phyloP scores from a whole-genome alignment of 116 monocot genomes.

The Papilionanthe hybrid region DNA sequence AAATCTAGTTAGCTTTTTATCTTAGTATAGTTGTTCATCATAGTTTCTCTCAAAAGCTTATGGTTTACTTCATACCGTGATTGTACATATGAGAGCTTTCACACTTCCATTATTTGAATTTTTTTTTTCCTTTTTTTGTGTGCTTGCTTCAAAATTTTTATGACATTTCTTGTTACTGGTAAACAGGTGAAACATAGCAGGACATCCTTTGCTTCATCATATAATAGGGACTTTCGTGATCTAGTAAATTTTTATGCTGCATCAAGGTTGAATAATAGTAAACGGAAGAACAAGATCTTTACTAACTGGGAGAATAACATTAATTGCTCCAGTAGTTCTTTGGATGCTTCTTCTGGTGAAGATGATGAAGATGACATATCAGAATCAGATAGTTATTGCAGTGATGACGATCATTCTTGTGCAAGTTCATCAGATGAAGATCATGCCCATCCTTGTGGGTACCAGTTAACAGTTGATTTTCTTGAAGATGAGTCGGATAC shows the following conservation, averaged over 20 bases:
- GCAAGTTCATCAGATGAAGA: constrained; percentile 13
- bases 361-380: constrained; percentile 6
- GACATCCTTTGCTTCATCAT: constrained; percentile 57
- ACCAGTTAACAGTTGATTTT: constrained; percentile 46
- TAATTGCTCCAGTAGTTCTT: constrained; percentile 18
- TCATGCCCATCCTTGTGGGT: constrained; percentile 13
- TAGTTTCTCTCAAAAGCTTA: not conserved
- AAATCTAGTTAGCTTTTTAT: not conserved
- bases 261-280: constrained; percentile 19
- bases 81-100: not conserved
- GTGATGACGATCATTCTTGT: constrained; percentile 16
- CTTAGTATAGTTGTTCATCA: not conserved
- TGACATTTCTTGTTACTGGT: not conserved
- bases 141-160: not conserved
- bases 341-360: constrained; percentile 21
- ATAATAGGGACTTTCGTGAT: constrained; percentile 60
- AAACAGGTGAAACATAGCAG: constrained; percentile 79
- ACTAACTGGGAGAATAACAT: constrained; percentile 18
- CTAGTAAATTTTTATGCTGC: constrained; percentile 54
- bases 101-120: not conserved
- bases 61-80: not conserved
- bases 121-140: too few species aligned
- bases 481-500: constrained; percentile 78
- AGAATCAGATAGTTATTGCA: constrained; percentile 14
- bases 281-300: constrained; percentile 6